Percentiles rank a stretch among this genome's conserved stretches.
These are phyloP conservation scores for Yamadazyma membranifaciens DNA, from an alignment of 1,139 yeast genomes.

Conservation along the genomic window DNA sequence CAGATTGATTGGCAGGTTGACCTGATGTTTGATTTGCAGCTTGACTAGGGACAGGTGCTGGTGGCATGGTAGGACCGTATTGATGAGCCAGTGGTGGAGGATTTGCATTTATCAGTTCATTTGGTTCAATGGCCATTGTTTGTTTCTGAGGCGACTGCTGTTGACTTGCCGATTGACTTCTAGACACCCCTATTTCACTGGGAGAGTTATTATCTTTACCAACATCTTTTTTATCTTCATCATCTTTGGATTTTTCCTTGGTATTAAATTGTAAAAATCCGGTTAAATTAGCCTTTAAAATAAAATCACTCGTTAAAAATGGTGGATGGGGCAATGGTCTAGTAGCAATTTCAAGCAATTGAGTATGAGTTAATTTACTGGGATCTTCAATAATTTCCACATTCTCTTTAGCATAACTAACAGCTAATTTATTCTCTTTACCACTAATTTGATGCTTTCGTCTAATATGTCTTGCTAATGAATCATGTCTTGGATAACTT, in stretches of 20 bases:
- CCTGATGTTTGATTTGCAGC: too few relatives aligned
- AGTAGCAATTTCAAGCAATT: conserved; percentile 14
- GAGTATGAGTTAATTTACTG: conserved; percentile 9
- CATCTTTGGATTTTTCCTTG: conserved; percentile 9
- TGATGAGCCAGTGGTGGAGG: not conserved
- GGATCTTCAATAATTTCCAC: conserved; percentile 39
- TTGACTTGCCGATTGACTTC: conserved; percentile 1
- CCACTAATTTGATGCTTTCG: conserved; percentile 49
- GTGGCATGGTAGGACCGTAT: too few relatives aligned
- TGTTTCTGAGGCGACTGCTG: conserved; percentile 1
- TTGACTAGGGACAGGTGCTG: too few relatives aligned
- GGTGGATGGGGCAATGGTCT: conserved; percentile 34
- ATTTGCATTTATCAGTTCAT: not conserved
- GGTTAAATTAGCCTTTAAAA: conserved; percentile 29
- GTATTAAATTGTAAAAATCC: conserved; percentile 33
- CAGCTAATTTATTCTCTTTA: conserved; percentile 46
- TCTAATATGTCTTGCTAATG: conserved; percentile 46
- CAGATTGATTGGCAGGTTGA: not conserved
- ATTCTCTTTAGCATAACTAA: conserved; percentile 46
- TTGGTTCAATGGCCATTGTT: not conserved
- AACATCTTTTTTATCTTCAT: conserved; percentile 1
- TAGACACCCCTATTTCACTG: too few relatives aligned
- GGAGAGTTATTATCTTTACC: not conserved
- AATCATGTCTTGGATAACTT: conserved; percentile 48
- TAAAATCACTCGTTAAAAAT: conserved; percentile 28